These are phyloP conservation scores for Dipteronia sinensis DNA, from an alignment of 345 rosid species.

Conservation along the genomic window DNA sequence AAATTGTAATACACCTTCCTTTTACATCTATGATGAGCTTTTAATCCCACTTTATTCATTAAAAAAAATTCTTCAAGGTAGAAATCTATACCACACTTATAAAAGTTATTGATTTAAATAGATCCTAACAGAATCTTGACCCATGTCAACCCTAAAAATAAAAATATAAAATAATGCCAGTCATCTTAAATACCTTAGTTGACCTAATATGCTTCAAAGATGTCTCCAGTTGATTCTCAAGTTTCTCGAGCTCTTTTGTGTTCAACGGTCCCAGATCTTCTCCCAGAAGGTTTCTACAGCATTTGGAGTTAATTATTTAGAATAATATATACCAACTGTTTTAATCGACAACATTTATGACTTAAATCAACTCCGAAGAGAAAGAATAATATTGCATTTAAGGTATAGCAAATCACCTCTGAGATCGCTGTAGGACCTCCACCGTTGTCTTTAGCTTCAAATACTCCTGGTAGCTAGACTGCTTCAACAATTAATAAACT, in stretches of 20 bases:
- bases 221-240: conserved; percentile 71
- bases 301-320: neutral
- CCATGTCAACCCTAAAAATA: no score
- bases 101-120: no score
- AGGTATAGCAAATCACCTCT: conserved; percentile 36
- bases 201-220: conserved; percentile 78
- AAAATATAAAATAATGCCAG: no score
- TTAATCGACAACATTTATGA: neutral
- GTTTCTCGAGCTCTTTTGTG: conserved; percentile 73
- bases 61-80: no score
- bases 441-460: conserved; percentile 56
- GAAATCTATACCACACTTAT: no score
- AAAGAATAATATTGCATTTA: no score
- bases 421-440: conserved; percentile 55
- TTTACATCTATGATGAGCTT: no score
- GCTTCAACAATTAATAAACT: conserved; percentile 13
- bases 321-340: neutral
- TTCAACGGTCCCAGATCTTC: conserved; percentile 68
- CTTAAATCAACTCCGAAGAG: neutral
- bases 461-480: conserved; percentile 60
- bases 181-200: conserved; percentile 52
- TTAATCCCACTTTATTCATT: no score
- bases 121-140: no score
- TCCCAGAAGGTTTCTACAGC: conserved; percentile 78
- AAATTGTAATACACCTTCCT: no score